These are phyloP conservation scores for Mycena citricolor DNA, from an alignment of 1,284 basidiomycete genomes.

Conservation along the genomic window DNA sequence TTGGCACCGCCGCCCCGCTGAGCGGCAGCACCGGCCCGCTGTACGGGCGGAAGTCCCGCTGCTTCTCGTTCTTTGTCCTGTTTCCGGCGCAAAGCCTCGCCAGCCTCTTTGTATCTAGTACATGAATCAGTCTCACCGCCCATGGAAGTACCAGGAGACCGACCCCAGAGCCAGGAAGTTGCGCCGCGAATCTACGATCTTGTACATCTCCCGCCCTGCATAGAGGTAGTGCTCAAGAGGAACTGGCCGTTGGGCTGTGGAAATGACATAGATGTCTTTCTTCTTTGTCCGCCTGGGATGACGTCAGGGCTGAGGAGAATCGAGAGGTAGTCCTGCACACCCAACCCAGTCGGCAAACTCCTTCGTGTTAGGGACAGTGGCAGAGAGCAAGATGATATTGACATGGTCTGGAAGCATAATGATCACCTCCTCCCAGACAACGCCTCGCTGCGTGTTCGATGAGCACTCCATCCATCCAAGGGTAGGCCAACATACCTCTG, in stretches of 20 bases:
- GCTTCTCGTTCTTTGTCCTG: slow-evolving; percentile 98
- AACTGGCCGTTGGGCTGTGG: slow-evolving; percentile 93
- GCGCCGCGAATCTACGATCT: slow-evolving; percentile 87
- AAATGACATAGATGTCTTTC: slow-evolving; percentile 99
- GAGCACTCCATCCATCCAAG: slow-evolving; percentile 3
- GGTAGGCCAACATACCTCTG: slow-evolving; percentile 66
- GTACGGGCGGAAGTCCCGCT: slow-evolving; percentile 82
- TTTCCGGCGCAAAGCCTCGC: slow-evolving; percentile 86
- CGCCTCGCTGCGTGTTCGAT: slow-evolving; percentile 71
- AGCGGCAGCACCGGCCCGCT: slow-evolving; percentile 77
- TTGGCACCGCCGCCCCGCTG: slow-evolving; percentile 67
- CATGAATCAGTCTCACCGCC: slow-evolving; percentile 3
- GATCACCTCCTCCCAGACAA: slow-evolving; percentile 99
- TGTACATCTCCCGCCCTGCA: slow-evolving; percentile 88
- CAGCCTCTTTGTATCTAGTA: slow-evolving; percentile 82
- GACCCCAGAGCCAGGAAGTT: slow-evolving; percentile 79
- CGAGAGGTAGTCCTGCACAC: slow-evolving; percentile 48
- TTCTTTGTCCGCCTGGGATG: slow-evolving; percentile 88
- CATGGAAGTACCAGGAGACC: slow-evolving; percentile 20
- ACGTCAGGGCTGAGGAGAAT: slow-evolving; percentile 12
- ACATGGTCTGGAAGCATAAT: slow-evolving; percentile 98
- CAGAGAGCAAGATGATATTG: slow-evolving; percentile 94
- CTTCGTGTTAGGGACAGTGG: slow-evolving; percentile 97
- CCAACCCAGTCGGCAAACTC: slow-evolving; percentile 99
- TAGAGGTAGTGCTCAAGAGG: slow-evolving; percentile 98